Conservation (phyloP, 73 alveolate genomes). For the Effrenium voratum region DNA sequence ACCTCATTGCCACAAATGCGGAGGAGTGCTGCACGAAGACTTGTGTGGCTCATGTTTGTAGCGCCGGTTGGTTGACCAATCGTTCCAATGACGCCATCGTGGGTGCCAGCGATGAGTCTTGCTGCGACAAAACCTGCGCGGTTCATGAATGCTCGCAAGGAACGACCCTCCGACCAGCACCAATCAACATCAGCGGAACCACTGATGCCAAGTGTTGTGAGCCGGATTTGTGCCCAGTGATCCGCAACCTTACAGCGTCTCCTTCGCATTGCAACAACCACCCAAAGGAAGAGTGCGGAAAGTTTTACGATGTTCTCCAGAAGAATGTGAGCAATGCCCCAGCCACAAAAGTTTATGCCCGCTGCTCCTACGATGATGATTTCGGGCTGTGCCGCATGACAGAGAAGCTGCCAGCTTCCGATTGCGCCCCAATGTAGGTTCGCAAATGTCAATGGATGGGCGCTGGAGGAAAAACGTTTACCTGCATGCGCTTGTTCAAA, state of each 20-base stretch:
- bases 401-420: constrained; percentile 2
- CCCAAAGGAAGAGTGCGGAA: constrained; percentile 14
- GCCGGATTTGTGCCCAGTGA: constrained; percentile 9
- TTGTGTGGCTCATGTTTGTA: not conserved
- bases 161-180: not conserved
- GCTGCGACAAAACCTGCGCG: constrained; percentile 62
- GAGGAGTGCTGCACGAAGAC: constrained; percentile 44
- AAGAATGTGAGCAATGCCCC: not conserved
- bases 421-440: constrained; percentile 26
- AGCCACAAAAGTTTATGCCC: not conserved
- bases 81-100: not conserved
- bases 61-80: constrained; percentile 47
- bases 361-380: not conserved
- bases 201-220: constrained; percentile 68
- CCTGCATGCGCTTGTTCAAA: not conserved
- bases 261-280: constrained; percentile 19
- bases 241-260: not conserved
- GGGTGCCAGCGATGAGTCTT: constrained; percentile 38
- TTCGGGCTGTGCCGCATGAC: constrained; percentile 44
- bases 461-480: not conserved
- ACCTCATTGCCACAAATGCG: constrained; percentile 29
- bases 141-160: not conserved
- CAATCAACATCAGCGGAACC: not conserved
- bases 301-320: not conserved
- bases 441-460: not conserved